phyloP scores from a whole-genome alignment of 495 filamentous ascomycete species.

The Penicillium angulare region DNA sequence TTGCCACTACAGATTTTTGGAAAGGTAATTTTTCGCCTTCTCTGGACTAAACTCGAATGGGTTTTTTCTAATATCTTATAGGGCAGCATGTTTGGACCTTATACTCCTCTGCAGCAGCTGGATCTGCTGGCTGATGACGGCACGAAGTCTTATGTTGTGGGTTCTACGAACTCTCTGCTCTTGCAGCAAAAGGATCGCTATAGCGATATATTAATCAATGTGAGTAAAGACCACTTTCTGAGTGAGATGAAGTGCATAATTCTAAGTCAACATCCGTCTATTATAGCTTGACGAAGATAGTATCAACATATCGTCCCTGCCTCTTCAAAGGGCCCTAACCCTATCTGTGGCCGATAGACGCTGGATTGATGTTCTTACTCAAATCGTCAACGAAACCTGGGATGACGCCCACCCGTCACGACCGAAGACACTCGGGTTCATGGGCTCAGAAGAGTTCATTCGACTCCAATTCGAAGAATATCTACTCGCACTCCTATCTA shows the following conservation, averaged over 20 bases:
- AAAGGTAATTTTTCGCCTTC: conserved; percentile 54
- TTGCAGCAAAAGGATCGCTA: conserved; percentile 96
- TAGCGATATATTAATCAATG: conserved; percentile 93
- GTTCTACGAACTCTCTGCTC: conserved; percentile 91
- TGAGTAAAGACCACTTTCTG: conserved; percentile 22
- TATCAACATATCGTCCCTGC: conserved; percentile 77
- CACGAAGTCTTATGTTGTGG: conserved; percentile 96
- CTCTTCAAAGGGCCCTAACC: conserved; percentile 71
- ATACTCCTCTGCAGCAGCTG: conserved; percentile 93
- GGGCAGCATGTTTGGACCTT: conserved; percentile 94
- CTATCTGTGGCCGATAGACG: conserved; percentile 86
- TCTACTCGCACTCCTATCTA: conserved; percentile 80
- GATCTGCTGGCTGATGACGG: conserved; percentile 91
- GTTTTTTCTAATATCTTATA: conserved; percentile 36
- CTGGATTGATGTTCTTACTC: conserved; percentile 95
- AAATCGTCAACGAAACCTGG: conserved; percentile 94
- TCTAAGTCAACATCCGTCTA: neutral
- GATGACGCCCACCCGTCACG: conserved; percentile 84
- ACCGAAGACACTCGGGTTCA: conserved; percentile 91
- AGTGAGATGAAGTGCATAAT: neutral
- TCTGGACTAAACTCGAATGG: too few relatives aligned
- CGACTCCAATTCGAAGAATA: conserved; percentile 98
- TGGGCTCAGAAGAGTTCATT: conserved; percentile 97
- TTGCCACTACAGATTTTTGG: conserved; percentile 93
- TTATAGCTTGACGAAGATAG: conserved; percentile 78